Base-by-base conservation (phyloP, 805 yeast genomes). In the Isabelozyma pseudorhagii region DNA sequence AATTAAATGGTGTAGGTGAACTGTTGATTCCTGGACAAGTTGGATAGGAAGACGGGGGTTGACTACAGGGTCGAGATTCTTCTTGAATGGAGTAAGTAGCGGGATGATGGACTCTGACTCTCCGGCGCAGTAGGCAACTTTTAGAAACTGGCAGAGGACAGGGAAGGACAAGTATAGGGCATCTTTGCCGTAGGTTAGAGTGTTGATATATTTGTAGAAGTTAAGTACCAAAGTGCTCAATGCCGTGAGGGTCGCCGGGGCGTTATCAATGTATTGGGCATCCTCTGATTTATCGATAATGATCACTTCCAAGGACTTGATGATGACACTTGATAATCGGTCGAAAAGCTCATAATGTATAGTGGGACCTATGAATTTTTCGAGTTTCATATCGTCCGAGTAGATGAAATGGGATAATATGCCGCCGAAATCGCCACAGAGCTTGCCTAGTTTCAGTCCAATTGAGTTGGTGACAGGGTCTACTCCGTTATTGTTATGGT, bases 11-110 rank as follows among this genome's bases (percentile, higher is more conserved):
- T 46, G 45, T 9, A 59, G 58, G 27, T 55, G 52, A 11, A 61
- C 54, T 1, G 53, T 18, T 3, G 44, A 29, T 1, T 49, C 50
- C 18, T 55, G 49, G 8, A 62, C 51, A 4, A 59, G 38, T 4
- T 50, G 49, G 13, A 63, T 51, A 2, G 68, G 65, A 14, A 61
- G 46, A n/a, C 58, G 55, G 0, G 71, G 67, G 31, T 53, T 45
- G 8, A 64, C 44, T 13, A 54, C 40, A 9, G 54, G 48, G 6
- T 44, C 29, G n/a, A 31, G n/a, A 13, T 31, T 31, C 10, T 31
- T 31, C n/a, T 13, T 31, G 10, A 31, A 31, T 17, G 48, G 28
- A 5, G 48, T 40, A 8, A 59, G 17, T n/a, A 61, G 52, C 15
- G 59, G 56, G 5, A 49, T 15, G 10, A 63, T 17, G 21, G 59